These are phyloP conservation scores for Trichoderma sp. DNA, from an alignment of 2,329 filamentous ascomycete genomes.

Conservation along the genomic window DNA sequence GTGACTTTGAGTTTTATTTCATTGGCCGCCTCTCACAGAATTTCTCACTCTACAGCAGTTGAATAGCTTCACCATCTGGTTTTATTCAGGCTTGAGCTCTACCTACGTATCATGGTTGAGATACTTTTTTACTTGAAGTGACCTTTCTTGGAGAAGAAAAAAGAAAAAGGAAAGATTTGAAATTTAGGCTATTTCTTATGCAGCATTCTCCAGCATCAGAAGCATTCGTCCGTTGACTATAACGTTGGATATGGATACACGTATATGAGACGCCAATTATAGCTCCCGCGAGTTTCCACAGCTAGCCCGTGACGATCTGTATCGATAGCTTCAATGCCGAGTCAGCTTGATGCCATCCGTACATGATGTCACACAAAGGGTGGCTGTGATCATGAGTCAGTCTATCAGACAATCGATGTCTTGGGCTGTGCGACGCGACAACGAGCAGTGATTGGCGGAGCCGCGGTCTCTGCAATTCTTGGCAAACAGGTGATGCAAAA, in stretches of 20 bases:
- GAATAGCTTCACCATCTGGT: no score
- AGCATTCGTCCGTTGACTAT: neutral
- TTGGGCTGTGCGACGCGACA: neutral
- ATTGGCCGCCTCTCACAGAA: neutral
- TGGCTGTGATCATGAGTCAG: neutral
- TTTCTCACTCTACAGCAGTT: no score
- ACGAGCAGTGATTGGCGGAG: neutral
- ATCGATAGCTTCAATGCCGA: neutral
- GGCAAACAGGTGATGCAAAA: neutral
- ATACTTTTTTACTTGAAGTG: neutral
- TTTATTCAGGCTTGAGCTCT: neutral
- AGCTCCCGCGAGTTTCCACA: neutral
- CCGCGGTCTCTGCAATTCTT: neutral
- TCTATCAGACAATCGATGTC: constrained; percentile 2
- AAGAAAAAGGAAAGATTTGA: neutral
- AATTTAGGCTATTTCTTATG: neutral
- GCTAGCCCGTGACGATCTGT: neutral
- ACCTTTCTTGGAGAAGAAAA: accelerated
- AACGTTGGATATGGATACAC: neutral
- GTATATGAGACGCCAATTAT: neutral
- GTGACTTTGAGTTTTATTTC: neutral
- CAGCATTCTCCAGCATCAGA: neutral
- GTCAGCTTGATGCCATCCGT: neutral
- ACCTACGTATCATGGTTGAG: neutral
- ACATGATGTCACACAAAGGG: neutral